phyloP scores from a whole-genome alignment of 371 early-diverging fungal species.

The Mortierella sp. region DNA sequence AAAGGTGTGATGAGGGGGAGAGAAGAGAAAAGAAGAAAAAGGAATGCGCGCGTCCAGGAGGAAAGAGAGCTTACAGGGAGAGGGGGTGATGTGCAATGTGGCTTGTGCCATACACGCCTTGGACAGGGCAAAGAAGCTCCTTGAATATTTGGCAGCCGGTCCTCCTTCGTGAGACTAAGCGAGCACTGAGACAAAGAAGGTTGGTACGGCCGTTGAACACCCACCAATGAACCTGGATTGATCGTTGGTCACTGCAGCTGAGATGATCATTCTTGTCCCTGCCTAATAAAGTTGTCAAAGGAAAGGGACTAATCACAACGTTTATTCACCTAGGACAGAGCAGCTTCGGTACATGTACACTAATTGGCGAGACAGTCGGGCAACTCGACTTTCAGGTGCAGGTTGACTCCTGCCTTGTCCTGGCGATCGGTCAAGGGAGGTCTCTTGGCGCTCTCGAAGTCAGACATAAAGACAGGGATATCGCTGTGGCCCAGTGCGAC shows the following conservation, averaged over 20 bases:
- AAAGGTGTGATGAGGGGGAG: background rate
- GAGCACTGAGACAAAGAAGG: too few relatives aligned
- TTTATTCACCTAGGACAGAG: too few relatives aligned
- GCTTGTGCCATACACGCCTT: background rate
- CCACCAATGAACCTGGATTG: too few relatives aligned
- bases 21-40: background rate
- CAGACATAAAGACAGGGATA: slow-evolving; percentile 72
- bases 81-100: background rate
- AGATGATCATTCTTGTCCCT: too few relatives aligned
- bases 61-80: background rate
- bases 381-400: slow-evolving; percentile 64
- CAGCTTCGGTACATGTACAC: background rate
- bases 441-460: slow-evolving; percentile 62
- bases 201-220: too few relatives aligned
- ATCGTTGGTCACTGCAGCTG: too few relatives aligned
- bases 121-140: background rate
- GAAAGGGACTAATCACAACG: too few relatives aligned
- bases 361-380: slow-evolving; percentile 57
- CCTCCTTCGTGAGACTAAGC: too few relatives aligned
- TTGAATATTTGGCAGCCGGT: too few relatives aligned
- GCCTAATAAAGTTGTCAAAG: too few relatives aligned
- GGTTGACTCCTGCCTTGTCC: slow-evolving; percentile 72
- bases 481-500: slow-evolving; percentile 53
- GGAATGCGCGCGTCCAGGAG: background rate
- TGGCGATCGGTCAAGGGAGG: slow-evolving; percentile 65